These are phyloP conservation scores for Ophiognomonia clavigignenti-juglandacearum DNA, from an alignment of 2,329 filamentous ascomycete species.

Conservation along the genomic window DNA sequence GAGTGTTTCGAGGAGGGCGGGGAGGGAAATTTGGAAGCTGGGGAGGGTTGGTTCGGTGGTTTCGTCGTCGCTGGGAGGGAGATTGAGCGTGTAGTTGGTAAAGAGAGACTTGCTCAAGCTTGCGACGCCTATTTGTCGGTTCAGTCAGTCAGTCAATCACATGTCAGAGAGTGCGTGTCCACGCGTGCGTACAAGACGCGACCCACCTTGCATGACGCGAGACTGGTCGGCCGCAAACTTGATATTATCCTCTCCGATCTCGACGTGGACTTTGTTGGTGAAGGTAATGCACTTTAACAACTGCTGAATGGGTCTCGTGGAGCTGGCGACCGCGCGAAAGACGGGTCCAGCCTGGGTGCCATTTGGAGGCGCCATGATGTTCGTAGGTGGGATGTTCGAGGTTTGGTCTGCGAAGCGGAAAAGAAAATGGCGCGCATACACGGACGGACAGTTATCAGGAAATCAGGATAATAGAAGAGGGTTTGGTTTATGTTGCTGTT, in stretches of 20 bases:
- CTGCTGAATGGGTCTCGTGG: conserved; percentile 69
- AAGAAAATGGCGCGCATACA: conserved; percentile 11
- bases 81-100: conserved; percentile 72
- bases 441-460: conserved; percentile 12
- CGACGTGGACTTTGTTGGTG: conserved; percentile 55
- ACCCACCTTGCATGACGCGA: conserved; percentile 81
- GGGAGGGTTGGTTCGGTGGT: conserved; percentile 45
- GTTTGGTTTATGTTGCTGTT: conserved; percentile 22
- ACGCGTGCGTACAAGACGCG: not conserved
- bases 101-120: conserved; percentile 89
- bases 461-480: conserved; percentile 18
- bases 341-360: conserved; percentile 36
- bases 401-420: not conserved
- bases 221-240: conserved; percentile 85
- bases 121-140: conserved; percentile 57
- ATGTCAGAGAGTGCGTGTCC: conserved; percentile 21
- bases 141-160: not conserved
- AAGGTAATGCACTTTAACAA: conserved; percentile 55
- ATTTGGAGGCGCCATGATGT: conserved; percentile 12
- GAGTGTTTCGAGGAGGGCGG: conserved; percentile 84
- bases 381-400: not conserved
- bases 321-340: conserved; percentile 72
- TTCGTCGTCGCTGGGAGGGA: conserved; percentile 34
- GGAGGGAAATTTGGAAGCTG: conserved; percentile 81
- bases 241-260: conserved; percentile 80